phyloP scores from a whole-genome alignment of 2,329 filamentous ascomycete genomes.

The Fusarium luffae region DNA sequence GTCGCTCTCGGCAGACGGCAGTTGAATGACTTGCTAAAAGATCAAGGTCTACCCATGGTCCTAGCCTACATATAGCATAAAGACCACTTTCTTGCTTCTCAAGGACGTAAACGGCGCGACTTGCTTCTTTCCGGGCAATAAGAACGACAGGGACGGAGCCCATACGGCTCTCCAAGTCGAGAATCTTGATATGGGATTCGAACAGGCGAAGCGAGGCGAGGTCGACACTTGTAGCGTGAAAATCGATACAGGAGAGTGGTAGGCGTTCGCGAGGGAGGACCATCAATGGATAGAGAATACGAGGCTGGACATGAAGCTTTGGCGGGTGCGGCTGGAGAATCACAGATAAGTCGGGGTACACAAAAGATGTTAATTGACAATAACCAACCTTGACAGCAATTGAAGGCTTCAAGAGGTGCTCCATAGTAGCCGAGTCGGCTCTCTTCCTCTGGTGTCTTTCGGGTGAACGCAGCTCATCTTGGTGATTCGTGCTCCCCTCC shows the following conservation, averaged over 20 bases:
- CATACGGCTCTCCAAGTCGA: constrained; percentile 72
- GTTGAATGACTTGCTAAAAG: constrained; percentile 63
- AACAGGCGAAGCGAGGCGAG: constrained; percentile 67
- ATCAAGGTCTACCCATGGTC: constrained; percentile 71
- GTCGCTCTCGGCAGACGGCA: constrained; percentile 47
- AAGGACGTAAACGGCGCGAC: constrained; percentile 67
- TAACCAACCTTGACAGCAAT: constrained; percentile 63
- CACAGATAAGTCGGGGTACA: constrained; percentile 8
- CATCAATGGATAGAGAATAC: constrained; percentile 69
- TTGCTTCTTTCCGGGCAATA: constrained; percentile 68
- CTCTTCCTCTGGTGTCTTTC: constrained; percentile 52
- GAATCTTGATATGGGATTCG: constrained; percentile 69
- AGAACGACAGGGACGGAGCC: constrained; percentile 66
- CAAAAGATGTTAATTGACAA: neutral
- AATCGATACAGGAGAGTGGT: constrained; percentile 70
- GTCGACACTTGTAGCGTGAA: constrained; percentile 61
- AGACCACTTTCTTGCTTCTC: constrained; percentile 71
- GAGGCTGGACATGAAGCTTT: constrained; percentile 63
- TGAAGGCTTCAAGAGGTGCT: constrained; percentile 62
- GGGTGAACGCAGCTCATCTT: constrained; percentile 47
- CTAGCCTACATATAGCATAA: constrained; percentile 76
- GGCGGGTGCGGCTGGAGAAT: constrained; percentile 64
- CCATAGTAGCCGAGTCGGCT: constrained; percentile 56
- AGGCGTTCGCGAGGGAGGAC: constrained; percentile 70
- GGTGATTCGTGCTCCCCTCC: constrained; percentile 53